Conservation (phyloP, 495 filamentous ascomycete genomes). For the Xylaria bambusicola region DNA sequence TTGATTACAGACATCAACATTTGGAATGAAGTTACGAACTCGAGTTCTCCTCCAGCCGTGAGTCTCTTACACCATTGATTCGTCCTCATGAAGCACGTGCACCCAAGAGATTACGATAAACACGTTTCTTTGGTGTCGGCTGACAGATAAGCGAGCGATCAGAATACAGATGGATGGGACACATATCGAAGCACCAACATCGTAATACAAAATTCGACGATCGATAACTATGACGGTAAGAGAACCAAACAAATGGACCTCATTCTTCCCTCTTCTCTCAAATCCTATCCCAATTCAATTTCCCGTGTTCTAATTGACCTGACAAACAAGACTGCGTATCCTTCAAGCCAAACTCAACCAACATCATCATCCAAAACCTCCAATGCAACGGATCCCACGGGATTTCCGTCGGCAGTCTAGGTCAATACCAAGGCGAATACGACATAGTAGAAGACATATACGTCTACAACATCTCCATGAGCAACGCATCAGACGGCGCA, state of each 20-base stretch:
- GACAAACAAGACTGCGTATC: conserved; percentile 58
- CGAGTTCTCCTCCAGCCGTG: conserved; percentile 32
- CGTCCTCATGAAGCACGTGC: too few relatives aligned
- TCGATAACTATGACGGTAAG: conserved; percentile 67
- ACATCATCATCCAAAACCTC: conserved; percentile 70
- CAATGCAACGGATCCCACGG: conserved; percentile 71
- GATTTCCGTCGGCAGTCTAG: conserved; percentile 69
- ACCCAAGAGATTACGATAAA: too few relatives aligned
- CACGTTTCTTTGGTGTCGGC: conserved; percentile 25
- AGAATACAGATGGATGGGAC: conserved; percentile 72
- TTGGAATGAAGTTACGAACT: conserved; percentile 45
- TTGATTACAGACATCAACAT: conserved; percentile 67
- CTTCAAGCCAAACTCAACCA: conserved; percentile 71
- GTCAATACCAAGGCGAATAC: conserved; percentile 63
- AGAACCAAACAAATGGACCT: neutral
- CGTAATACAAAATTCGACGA: conserved; percentile 65
- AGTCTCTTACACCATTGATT: conserved; percentile 2
- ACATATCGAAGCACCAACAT: conserved; percentile 61
- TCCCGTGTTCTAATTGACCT: too few relatives aligned
- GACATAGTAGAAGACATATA: conserved; percentile 68
- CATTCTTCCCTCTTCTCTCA: neutral
- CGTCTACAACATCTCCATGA: conserved; percentile 68
- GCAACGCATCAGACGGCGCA: conserved; percentile 64
- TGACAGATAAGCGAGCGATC: conserved; percentile 37
- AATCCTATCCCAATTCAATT: too few relatives aligned